phyloP scores from a whole-genome alignment of 2,329 filamentous ascomycete species.

The Colletotrichum australisinense region DNA sequence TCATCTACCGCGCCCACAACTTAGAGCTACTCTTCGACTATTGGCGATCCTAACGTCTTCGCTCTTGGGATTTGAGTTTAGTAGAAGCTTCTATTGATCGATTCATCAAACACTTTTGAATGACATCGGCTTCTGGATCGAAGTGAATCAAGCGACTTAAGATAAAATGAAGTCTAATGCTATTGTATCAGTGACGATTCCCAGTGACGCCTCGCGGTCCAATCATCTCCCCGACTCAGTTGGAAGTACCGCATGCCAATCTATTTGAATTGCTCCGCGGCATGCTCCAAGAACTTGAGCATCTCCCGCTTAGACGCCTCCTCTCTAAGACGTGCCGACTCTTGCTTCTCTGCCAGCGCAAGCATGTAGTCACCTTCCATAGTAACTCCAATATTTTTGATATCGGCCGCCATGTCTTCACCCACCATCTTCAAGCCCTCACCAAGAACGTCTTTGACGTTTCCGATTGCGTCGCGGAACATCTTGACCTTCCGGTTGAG shows the following conservation, averaged over 20 bases:
- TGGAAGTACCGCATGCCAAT: fast-evolving
- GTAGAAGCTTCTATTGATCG: too few relatives aligned
- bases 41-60: too few relatives aligned
- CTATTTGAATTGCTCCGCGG: background rate
- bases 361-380: conserved; percentile 17
- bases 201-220: background rate
- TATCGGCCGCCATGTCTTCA: background rate
- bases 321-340: background rate
- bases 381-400: background rate
- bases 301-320: background rate
- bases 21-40: too few relatives aligned
- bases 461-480: background rate
- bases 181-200: background rate
- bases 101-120: too few relatives aligned
- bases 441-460: background rate
- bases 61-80: too few relatives aligned
- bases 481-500: background rate
- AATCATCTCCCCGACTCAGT: background rate
- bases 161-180: background rate
- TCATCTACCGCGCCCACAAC: too few relatives aligned
- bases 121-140: too few relatives aligned
- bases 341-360: background rate
- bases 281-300: background rate
- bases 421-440: background rate
- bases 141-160: background rate